phyloP scores from a whole-genome alignment of 1,139 yeast genomes.

The Geotrichum cucujoidarum region DNA sequence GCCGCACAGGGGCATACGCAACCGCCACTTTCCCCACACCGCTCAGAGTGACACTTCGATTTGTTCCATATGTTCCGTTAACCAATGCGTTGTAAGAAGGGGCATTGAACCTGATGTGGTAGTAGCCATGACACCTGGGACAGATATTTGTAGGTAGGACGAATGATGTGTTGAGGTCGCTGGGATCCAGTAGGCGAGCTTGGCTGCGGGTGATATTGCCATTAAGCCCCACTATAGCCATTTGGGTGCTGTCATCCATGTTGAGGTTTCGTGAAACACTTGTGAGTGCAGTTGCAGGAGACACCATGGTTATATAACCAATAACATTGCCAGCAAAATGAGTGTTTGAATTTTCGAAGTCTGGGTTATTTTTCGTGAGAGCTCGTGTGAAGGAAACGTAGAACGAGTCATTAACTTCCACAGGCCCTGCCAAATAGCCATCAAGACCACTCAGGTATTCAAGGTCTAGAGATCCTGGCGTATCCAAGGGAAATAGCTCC shows the following conservation, averaged over 20 bases:
- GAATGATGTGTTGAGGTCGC: constrained; percentile 23
- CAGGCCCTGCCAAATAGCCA: constrained; percentile 16
- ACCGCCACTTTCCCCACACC: constrained; percentile 50
- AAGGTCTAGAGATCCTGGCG: neutral
- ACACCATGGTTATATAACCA: constrained; percentile 67
- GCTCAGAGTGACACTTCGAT: constrained; percentile 43
- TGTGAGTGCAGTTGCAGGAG: constrained; percentile 53
- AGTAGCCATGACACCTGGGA: constrained; percentile 22
- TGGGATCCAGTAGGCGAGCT: constrained; percentile 6
- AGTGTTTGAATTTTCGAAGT: constrained; percentile 20
- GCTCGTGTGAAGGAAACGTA: constrained; percentile 27
- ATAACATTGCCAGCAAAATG: constrained; percentile 38
- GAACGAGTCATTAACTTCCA: constrained; percentile 19
- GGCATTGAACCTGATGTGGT: constrained; percentile 20
- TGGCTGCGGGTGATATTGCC: constrained; percentile 6
- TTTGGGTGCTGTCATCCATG: constrained; percentile 38
- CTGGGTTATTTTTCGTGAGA: constrained; percentile 28
- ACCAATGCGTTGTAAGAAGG: constrained; percentile 34
- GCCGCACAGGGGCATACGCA: constrained; percentile 58
- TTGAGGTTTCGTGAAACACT: constrained; percentile 47
- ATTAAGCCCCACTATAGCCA: constrained; percentile 28
- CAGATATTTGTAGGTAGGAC: constrained; percentile 20
- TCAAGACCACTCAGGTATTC: neutral
- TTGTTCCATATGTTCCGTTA: constrained; percentile 46
- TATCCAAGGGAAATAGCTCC: constrained; percentile 23